Percentiles rank a stretch among this genome's conserved stretches.
These are phyloP conservation scores for Neostapfia colusana DNA, from an alignment of 176 grass and related monocot species.

Conservation along the genomic window DNA sequence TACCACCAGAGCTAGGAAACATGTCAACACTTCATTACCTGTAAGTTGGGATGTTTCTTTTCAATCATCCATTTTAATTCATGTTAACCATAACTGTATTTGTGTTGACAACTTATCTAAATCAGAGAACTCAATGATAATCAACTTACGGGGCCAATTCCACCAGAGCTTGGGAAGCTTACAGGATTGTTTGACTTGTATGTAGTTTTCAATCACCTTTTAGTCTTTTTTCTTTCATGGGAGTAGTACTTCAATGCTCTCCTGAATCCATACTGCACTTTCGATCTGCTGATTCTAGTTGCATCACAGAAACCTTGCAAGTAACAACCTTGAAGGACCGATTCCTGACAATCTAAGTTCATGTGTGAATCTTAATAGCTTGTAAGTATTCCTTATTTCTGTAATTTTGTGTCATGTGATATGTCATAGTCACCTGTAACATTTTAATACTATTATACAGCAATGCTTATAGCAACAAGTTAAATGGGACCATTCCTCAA, in stretches of 20 bases:
- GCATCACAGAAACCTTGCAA: conserved; percentile 80
- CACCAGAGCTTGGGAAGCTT: conserved; percentile 87
- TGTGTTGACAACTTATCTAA: conserved; percentile 24
- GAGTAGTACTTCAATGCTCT: background rate
- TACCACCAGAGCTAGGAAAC: conserved; percentile 94
- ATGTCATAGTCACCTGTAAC: background rate
- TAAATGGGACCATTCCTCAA: conserved; percentile 90
- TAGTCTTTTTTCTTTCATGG: background rate
- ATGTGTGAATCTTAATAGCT: conserved; percentile 94
- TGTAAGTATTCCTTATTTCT: conserved; percentile 58
- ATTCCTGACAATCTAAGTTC: conserved; percentile 94
- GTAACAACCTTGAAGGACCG: conserved; percentile 79
- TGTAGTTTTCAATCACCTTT: conserved; percentile 12
- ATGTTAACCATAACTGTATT: background rate
- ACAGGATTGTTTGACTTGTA: conserved; percentile 94
- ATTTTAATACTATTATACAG: conserved; percentile 44
- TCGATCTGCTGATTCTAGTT: background rate
- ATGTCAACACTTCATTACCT: conserved; percentile 96
- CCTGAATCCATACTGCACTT: background rate
- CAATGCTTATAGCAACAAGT: conserved; percentile 87
- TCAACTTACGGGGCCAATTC: conserved; percentile 72
- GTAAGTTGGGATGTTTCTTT: conserved; percentile 40
- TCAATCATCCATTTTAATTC: conserved; percentile 4
- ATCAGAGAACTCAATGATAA: conserved; percentile 96
- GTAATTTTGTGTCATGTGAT: background rate